Evolutionary conservation across 2,329 filamentous ascomycete species (phyloP), one percentile per base, ranked within the genome.

Genomic region (Apiospora marii): DNA sequence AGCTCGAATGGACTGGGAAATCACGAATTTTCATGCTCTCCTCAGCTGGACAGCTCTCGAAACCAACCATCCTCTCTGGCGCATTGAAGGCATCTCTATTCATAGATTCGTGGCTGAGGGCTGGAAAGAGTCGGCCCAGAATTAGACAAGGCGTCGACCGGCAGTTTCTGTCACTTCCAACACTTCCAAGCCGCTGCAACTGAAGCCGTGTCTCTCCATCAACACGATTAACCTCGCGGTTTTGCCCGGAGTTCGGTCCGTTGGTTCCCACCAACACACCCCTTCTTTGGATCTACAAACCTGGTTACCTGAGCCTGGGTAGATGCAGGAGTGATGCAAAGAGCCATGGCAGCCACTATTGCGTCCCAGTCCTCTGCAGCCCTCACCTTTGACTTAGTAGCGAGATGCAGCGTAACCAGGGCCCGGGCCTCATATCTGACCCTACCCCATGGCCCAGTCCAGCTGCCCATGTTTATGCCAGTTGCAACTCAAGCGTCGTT

Each of bases 381-480:
- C 68, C 87, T 97, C 80, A 94, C 87, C 1, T 96, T 96, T 81
- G 92, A 96, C 77, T 87, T 96, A 43, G 84, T 94, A 73, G 92
- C 92, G 68, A 91, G 89, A 82, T 97, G 94, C 84, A 95, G 94
- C 76, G 94, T 96, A 87, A 98, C 96, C 14, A 94, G 96, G 87
- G 96, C 96, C 37, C 93, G 96, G 77, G 96, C 96, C 69, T 96
- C 96, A 70, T 91, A 91, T 73, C 88, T 99, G 71, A 93, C 92
- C 68, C 91, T 99, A 37, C 96, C 96, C 69, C 97, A 99, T 90
- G 96, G 96, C 72, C 88, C 92, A 1, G 95, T 99, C 37, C 90
- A 93, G 78, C 89, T 98, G 43, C 96, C 97, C 10, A 91, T 98
- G 73, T 99, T 99, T 83, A 99, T 99, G 96, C 96, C 96, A 22